Base-by-base conservation (phyloP, 768 basidiomycete species). In the Pulveroboletus ravenelii region DNA sequence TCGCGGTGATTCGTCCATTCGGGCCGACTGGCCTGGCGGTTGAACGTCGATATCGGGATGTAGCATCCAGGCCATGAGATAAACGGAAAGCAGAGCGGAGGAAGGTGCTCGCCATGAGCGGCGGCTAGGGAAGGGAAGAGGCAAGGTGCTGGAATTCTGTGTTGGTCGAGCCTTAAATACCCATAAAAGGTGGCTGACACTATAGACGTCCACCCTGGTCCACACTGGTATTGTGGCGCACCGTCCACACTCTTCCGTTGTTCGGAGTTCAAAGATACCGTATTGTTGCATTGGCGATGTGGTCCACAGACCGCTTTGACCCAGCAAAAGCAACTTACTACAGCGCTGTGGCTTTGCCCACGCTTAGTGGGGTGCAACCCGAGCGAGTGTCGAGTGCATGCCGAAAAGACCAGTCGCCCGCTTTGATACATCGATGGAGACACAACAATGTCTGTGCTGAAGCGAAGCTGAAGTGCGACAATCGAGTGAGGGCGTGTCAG, bases 91-190 rank as follows among this genome's bases (percentile, higher is more conserved):
- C 15, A 39, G 25, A 18, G 10, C 9, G 17, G 13, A 14, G 34
- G 36, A 35, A 37, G 6, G 13, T 35, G 40, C n/a, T 32, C 39
- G 37, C 43, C 35, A 10, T 29, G 14, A 18, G 20, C 39, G 31
- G 25, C 25, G 25, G 36, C 14, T 15, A 51, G 13, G 39, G 12
- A 23, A 32, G 31, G 35, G 13, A 41, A 43, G 29, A 32, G 27
- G 17, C 10, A 35, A 23, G 36, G 7, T 37, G 5, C 13, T 25
- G 44, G 35, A 32, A 38, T 27, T 27, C 25, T 27, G 25, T 14
- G 35, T 17, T 39, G 36, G 45, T 23, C 20, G 34, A 31, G 30
- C 30, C 25, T 57, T 56, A 57, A 46, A 56, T 56, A 56, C 55
- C 35, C 4, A 6, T 12, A 8, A 37, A 27, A 27, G 1, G 55